These are phyloP conservation scores for Meira nashicola DNA, from an alignment of 1,284 basidiomycete species.

Conservation along the genomic window DNA sequence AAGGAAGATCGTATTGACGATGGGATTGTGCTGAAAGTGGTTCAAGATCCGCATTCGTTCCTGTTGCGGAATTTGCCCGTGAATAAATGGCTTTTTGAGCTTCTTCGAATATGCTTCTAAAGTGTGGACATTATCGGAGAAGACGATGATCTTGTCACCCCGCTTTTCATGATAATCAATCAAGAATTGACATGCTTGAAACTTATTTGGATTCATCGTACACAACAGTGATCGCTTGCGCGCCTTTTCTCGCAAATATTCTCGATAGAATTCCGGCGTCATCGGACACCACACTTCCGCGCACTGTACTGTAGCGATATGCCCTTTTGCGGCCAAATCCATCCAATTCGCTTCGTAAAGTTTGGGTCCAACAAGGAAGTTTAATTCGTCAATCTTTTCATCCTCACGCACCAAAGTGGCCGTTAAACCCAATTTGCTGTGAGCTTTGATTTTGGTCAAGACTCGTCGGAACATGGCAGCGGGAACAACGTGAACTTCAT, in stretches of 20 bases:
- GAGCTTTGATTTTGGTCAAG: conserved; percentile 52
- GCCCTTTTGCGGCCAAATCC: conserved; percentile 97
- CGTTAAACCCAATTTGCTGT: conserved; percentile 50
- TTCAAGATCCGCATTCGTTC: conserved; percentile 93
- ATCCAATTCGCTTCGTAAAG: conserved; percentile 99
- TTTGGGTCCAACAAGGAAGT: conserved; percentile 99
- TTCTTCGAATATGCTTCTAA: conserved; percentile 95
- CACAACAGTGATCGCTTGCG: conserved; percentile 93
- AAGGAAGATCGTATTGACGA: conserved; percentile 94
- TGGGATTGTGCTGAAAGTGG: conserved; percentile 89
- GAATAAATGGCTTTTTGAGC: conserved; percentile 89
- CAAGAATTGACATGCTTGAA: conserved; percentile 96
- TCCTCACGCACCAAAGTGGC: conserved; percentile 95
- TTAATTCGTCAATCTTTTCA: conserved; percentile 96
- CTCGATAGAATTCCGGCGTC: conserved; percentile 99
- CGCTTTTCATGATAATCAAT: conserved; percentile 97
- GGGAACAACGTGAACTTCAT: conserved; percentile 52
- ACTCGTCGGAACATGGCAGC: conserved; percentile 53
- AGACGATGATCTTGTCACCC: conserved; percentile 99
- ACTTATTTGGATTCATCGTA: conserved; percentile 99
- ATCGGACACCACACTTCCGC: conserved; percentile 99
- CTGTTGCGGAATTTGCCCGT: conserved; percentile 90
- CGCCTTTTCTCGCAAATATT: conserved; percentile 87
- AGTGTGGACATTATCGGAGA: conserved; percentile 96
- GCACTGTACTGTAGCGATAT: conserved; percentile 93